Evolutionary conservation across 2,329 filamentous ascomycete genomes (phyloP), one percentile per base, ranked within the genome.

Genomic region (Trichocomaceae sp.): DNA sequence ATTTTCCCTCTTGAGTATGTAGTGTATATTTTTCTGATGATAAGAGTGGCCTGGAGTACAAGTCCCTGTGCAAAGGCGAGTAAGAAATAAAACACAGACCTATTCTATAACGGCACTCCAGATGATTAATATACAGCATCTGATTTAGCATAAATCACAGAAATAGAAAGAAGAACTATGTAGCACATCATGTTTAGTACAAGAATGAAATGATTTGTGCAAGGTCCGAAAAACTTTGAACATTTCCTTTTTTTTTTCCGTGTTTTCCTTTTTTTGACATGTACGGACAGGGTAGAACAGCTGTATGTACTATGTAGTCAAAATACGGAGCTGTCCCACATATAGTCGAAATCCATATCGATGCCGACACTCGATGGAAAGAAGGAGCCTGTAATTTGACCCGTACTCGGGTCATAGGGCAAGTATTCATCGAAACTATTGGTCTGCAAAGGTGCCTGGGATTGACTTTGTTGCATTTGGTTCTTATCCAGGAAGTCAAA

Each of bases 351-450:
- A 22, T 70, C 67, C 45, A 69, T 54, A 37, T 70, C 68, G 23
- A 70, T 42, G 23, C 62, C 66, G 5, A 58, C 49, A 20, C 59
- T 62, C 6, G 59, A 48, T n/a, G 68, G 68, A 57, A 72, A 72
- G 52, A 72, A 69, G 5, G 68, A 70, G n/a, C 67, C 67, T 0
- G 67, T 70, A 0, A 72, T 65, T 47, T 71, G 68, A 19, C 69
- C 69, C 1, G 67, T 70, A 44, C 56, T 60, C 19, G 69, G 64
- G 51, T 72, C 69, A 31, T 67, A 71, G 1, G 69, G 69, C 26
- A 70, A 60, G 41, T 62, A 64, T 20, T 64, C 64, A 13, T 70
- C 69, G 42, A 62, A 68, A 1, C 55, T 51, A 51, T 61, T 64
- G n/a, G 56, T 55, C 6, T 50, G 59, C 8, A 63, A 54, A 6